A percentile compares a stretch with the other conserved stretches of the same genome.
phyloP scores from a whole-genome alignment of 2,329 filamentous ascomycete species.

The Diaporthe australafricana region DNA sequence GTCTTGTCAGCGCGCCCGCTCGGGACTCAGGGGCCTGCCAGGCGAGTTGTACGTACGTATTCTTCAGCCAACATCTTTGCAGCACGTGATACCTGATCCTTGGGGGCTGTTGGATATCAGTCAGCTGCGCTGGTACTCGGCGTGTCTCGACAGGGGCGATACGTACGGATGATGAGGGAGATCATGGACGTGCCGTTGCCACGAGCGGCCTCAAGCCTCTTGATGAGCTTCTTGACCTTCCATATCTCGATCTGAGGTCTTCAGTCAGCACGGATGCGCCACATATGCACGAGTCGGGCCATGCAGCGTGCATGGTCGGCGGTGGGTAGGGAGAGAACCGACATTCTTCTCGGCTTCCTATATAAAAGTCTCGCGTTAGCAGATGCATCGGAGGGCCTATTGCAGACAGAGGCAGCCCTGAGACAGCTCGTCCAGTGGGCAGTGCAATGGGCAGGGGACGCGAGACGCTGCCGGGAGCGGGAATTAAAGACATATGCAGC shows the following conservation, averaged over 20 bases:
- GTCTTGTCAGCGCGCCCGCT: conserved; percentile 9
- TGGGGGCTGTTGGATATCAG: conserved; percentile 74
- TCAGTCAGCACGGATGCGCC: conserved; percentile 42
- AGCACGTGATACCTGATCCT: conserved; percentile 95
- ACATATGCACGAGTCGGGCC: conserved; percentile 12
- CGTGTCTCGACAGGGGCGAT: not conserved
- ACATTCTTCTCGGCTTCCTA: conserved; percentile 96
- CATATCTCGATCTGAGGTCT: conserved; percentile 75
- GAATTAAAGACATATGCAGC: not conserved
- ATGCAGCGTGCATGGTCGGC: not conserved
- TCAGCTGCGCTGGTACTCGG: conserved; percentile 41
- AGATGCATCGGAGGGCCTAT: not conserved
- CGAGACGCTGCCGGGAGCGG: not conserved
- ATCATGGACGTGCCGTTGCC: conserved; percentile 99
- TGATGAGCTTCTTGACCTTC: conserved; percentile 99
- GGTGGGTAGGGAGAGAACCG: conserved; percentile 47
- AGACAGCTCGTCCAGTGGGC: not conserved
- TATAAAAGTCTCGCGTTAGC: conserved; percentile 4
- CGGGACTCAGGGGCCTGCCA: conserved; percentile 37
- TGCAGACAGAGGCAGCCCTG: not conserved
- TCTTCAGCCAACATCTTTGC: conserved; percentile 99
- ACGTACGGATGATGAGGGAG: conserved; percentile 95
- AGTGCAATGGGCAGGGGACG: not conserved
- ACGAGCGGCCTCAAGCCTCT: conserved; percentile 94
- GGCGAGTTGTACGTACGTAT: conserved; percentile 74